Conservation (phyloP, 1,284 basidiomycete species). For the Ceratobasidium sp. region DNA sequence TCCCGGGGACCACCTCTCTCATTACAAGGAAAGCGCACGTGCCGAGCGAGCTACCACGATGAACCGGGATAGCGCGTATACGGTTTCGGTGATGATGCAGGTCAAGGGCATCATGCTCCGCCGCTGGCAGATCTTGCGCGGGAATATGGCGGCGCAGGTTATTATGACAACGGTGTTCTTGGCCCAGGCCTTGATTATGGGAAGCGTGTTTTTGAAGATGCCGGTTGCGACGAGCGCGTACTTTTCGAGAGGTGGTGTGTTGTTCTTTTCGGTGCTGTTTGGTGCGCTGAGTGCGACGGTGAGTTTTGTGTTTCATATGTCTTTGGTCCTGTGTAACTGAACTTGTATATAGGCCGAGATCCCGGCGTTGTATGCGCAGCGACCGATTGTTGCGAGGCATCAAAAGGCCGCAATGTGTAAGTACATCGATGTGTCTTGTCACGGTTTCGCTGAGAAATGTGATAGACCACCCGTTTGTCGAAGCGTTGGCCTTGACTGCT, state of each 20-base stretch:
- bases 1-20: conserved; percentile 66
- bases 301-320: neutral
- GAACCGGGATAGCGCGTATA: conserved; percentile 62
- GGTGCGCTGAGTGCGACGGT: conserved; percentile 61
- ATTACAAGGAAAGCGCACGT: conserved; percentile 65
- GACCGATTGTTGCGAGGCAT: conserved; percentile 77
- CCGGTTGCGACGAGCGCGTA: conserved; percentile 73
- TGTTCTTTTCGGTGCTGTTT: conserved; percentile 62
- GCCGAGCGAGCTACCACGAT: conserved; percentile 64
- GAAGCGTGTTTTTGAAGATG: conserved; percentile 79
- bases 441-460: neutral
- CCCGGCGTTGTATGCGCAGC: conserved; percentile 76
- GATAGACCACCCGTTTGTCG: conserved; percentile 72
- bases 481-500: conserved; percentile 75
- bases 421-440: neutral
- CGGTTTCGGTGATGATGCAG: conserved; percentile 67
- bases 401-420: conserved; percentile 67
- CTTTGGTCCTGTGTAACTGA: neutral
- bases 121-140: conserved; percentile 75
- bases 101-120: conserved; percentile 74
- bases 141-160: conserved; percentile 64
- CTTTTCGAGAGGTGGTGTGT: conserved; percentile 83
- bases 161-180: conserved; percentile 46
- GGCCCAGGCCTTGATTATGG: conserved; percentile 76
- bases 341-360: conserved; percentile 67